Base-by-base conservation (phyloP, 106 monocot genomes). In the Dactylorhiza incarnata region DNA sequence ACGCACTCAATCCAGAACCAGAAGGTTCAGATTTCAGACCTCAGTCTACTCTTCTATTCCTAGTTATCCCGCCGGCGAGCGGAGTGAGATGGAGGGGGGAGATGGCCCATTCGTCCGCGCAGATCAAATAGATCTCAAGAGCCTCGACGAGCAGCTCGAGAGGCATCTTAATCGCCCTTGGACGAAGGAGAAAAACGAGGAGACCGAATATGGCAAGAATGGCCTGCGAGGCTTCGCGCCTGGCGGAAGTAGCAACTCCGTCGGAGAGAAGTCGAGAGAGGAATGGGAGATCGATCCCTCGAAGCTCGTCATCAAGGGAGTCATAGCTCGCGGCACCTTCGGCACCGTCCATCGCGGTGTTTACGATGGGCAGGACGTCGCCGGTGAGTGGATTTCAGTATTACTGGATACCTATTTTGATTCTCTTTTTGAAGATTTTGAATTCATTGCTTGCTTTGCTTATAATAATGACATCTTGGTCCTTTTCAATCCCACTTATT, bases 51-150 rank as follows among this genome's bases (percentile, higher is more conserved):
- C 51, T 51, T 53, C 53, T 53, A 4, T 53, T 54, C 54, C 1
- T 17, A 54, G 54, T 17, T 15, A 14, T 54, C 54, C 54, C 5
- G 16, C 54, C 5, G 19, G 20, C 62, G 9, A 24, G 73, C 45
- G 43, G 53, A 75, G 81, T 26, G 74, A 52, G 83, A 79, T 77
- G 82, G 84, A 78, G 77, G 86, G 62, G 44, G 87, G 77, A 22
- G 87, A 79, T 7, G 82, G 79, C 68, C 88, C 88, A 77, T 94
- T 90, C 68, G 86, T 94, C 59, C 69, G 94, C 75, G 94, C 90
- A 45, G 94, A 94, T 74, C 86, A 94, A 80, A 94, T 94, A 65
- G 94, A 94, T 83, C 84, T 94, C 55, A 94, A 90, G 86, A 94
- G 88, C 80, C 65, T 94, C 69, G 94, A 94, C 72, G 90, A 90